Evolutionary conservation across 192 early-diverging fungal species (phyloP).

Genomic region (Linnemannia schmuckeri): DNA sequence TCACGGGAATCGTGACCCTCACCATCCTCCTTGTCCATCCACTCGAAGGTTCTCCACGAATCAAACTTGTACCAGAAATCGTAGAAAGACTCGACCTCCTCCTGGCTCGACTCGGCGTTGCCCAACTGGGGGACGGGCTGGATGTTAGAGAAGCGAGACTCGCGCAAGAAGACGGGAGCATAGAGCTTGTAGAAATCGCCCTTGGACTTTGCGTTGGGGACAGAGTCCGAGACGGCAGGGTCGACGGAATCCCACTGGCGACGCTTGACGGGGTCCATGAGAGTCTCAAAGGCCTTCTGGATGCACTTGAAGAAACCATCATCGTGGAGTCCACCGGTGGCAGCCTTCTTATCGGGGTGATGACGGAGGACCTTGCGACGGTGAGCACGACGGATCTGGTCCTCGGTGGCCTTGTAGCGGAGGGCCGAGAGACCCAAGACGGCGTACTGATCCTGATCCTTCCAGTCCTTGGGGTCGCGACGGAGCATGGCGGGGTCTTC

Average conservation of each 20-base stretch:
- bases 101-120: slow-evolving; percentile 68
- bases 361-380: slow-evolving; percentile 96
- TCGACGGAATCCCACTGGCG: slow-evolving; percentile 98
- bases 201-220: slow-evolving; percentile 82
- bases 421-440: slow-evolving; percentile 92
- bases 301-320: slow-evolving; percentile 99
- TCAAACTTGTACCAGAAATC: slow-evolving; percentile 91
- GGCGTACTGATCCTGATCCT: slow-evolving; percentile 97
- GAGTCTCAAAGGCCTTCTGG: slow-evolving; percentile 92
- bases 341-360: slow-evolving; percentile 99
- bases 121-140: slow-evolving; percentile 91
- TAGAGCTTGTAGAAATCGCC: slow-evolving; percentile 88
- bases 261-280: slow-evolving; percentile 91
- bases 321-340: slow-evolving; percentile 79
- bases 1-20: slow-evolving; percentile 93
- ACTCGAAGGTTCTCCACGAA: slow-evolving; percentile 98
- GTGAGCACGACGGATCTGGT: slow-evolving; percentile 93
- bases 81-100: slow-evolving; percentile 86
- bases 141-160: slow-evolving; percentile 92
- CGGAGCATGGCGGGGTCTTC: slow-evolving; percentile 81
- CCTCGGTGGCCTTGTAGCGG: slow-evolving; percentile 90
- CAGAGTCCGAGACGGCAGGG: slow-evolving; percentile 79
- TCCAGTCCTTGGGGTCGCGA: slow-evolving; percentile 96
- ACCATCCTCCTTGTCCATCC: slow-evolving; percentile 96
- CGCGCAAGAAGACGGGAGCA: slow-evolving; percentile 87